Evolutionary conservation across 2,329 filamentous ascomycete genomes (phyloP).

Genomic region (Pyrenochaeta sp.): DNA sequence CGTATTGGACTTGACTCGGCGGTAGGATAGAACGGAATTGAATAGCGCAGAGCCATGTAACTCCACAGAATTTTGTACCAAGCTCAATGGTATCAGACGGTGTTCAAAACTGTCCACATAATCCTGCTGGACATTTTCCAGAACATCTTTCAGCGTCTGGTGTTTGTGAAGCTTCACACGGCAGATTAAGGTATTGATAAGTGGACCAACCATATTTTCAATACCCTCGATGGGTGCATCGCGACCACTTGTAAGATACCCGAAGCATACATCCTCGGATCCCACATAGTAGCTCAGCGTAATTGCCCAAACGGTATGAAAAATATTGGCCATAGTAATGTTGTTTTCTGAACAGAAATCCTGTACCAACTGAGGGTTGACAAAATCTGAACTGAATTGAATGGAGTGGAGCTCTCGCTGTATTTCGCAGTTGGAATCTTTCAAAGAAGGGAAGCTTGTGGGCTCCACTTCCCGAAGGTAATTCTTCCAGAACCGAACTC

Average conservation of each 20-base stretch:
- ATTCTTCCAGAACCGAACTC: constrained; percentile 50
- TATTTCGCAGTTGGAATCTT: neutral
- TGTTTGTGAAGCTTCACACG: constrained; percentile 20
- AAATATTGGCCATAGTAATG: constrained; percentile 17
- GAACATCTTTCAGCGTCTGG: neutral
- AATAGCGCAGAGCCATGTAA: neutral
- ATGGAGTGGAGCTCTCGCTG: neutral
- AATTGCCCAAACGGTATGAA: constrained; percentile 34
- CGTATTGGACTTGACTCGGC: neutral
- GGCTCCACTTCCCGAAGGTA: constrained; percentile 51
- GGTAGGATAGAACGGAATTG: constrained; percentile 2
- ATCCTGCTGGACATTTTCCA: neutral
- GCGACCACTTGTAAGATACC: constrained; percentile 30
- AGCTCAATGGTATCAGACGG: constrained; percentile 1
- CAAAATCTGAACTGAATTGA: neutral
- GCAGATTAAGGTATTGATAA: constrained; percentile 3
- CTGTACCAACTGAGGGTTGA: neutral
- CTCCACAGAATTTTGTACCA: neutral
- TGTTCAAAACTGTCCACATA: constrained; percentile 17
- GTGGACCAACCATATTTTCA: constrained; percentile 27
- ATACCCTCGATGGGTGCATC: constrained; percentile 23
- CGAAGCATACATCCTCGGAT: constrained; percentile 31
- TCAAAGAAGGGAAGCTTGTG: constrained; percentile 43
- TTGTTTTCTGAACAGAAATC: neutral
- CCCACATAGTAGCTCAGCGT: constrained; percentile 16